These are phyloP conservation scores for Castanospermum australe DNA, from an alignment of 306 rosid species.

Conservation along the genomic window DNA sequence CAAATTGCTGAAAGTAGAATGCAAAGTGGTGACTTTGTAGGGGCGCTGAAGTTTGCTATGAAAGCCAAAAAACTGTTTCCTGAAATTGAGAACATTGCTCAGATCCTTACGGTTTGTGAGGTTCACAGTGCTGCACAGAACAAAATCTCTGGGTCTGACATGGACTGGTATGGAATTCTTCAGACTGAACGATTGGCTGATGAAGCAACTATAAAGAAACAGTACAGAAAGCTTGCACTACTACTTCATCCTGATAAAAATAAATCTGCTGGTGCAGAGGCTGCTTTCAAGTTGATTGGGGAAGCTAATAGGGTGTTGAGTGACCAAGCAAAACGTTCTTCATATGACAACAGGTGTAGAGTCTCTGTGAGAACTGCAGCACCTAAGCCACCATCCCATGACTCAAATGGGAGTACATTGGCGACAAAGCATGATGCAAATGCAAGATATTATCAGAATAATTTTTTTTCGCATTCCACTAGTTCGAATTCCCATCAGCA, in stretches of 20 bases:
- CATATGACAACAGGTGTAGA: constrained; percentile 46
- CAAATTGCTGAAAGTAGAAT: constrained; percentile 64
- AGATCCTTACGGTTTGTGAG: constrained; percentile 69
- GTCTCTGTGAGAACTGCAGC: constrained; percentile 29
- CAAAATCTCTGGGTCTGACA: constrained; percentile 52
- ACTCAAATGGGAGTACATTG: constrained; percentile 30
- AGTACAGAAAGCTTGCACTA: constrained; percentile 80
- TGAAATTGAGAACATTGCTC: constrained; percentile 63
- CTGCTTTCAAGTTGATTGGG: constrained; percentile 87
- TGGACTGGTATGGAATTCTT: constrained; percentile 91
- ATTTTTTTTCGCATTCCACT: constrained; percentile 39
- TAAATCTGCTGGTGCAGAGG: constrained; percentile 84
- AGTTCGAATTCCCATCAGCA: constrained; percentile 32
- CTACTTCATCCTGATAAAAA: constrained; percentile 96
- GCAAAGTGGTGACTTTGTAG: constrained; percentile 61
- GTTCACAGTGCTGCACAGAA: constrained; percentile 79
- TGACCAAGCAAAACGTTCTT: constrained; percentile 55
- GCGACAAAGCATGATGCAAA: constrained; percentile 22
- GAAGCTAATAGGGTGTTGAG: constrained; percentile 77
- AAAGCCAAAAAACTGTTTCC: constrained; percentile 73
- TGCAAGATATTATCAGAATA: constrained; percentile 32
- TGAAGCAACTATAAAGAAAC: constrained; percentile 64
- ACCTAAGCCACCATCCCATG: constrained; percentile 36
- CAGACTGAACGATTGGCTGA: constrained; percentile 49
- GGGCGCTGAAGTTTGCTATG: constrained; percentile 69